Evolutionary conservation across 2,329 filamentous ascomycete species (phyloP).

Genomic region (Lecanosticta acicola): DNA sequence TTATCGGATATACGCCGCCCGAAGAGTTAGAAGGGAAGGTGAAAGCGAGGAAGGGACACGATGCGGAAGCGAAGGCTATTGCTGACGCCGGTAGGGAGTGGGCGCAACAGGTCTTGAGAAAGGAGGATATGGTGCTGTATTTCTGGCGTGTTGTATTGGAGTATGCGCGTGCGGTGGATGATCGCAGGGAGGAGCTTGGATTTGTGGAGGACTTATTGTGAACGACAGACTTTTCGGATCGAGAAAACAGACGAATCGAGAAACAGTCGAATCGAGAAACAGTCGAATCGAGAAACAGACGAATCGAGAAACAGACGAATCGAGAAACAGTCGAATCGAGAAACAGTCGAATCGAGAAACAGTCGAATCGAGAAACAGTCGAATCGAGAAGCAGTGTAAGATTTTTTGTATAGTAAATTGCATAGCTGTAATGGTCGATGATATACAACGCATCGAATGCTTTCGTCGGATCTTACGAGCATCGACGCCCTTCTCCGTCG

Average conservation of each 20-base stretch:
- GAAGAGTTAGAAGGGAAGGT: neutral
- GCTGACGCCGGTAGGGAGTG: constrained; percentile 60
- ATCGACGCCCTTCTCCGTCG: no score
- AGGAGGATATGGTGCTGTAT: constrained; percentile 75
- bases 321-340: no score
- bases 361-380: no score
- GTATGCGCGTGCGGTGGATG: constrained; percentile 66
- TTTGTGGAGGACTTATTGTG: constrained; percentile 10
- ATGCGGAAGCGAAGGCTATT: constrained; percentile 48
- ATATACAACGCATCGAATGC: no score
- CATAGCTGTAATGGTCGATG: no score
- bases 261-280: no score
- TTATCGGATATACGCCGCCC: neutral
- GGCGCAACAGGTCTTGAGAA: constrained; percentile 57
- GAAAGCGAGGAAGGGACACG: neutral
- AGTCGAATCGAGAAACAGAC: no score
- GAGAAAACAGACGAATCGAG: neutral
- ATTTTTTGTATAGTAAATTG: no score
- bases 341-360: no score
- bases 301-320: no score
- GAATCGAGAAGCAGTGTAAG: no score
- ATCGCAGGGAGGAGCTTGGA: constrained; percentile 47
- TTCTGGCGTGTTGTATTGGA: constrained; percentile 72
- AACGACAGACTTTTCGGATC: neutral
- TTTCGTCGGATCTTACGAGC: no score